phyloP scores from a whole-genome alignment of 495 filamentous ascomycete genomes.

The Delitschia confertaspora region DNA sequence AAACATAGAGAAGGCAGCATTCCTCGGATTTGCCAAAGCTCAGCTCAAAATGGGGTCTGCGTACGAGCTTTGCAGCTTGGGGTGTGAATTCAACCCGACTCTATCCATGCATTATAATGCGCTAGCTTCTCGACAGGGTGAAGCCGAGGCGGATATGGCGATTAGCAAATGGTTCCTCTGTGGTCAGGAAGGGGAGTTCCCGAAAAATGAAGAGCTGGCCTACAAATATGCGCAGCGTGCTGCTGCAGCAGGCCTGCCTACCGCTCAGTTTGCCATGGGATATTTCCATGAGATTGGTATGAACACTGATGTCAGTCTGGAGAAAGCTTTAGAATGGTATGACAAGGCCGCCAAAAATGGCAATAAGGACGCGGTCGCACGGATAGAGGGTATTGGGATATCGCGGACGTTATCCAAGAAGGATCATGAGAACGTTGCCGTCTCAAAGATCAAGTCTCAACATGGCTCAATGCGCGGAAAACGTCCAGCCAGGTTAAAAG shows the following conservation, averaged over 20 bases:
- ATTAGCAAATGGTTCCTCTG: constrained; percentile 99
- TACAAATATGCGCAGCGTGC: constrained; percentile 85
- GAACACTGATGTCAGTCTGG: constrained; percentile 67
- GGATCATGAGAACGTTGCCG: constrained; percentile 87
- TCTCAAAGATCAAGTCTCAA: constrained; percentile 83
- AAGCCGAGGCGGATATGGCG: constrained; percentile 87
- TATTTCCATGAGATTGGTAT: constrained; percentile 98
- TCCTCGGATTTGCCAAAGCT: constrained; percentile 91
- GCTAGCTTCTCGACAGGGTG: constrained; percentile 78
- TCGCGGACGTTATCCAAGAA: constrained; percentile 79
- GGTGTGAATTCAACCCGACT: constrained; percentile 89
- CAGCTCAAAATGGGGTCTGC: constrained; percentile 96
- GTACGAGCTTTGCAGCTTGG: constrained; percentile 86
- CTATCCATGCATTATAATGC: constrained; percentile 93
- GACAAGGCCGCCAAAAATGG: constrained; percentile 80
- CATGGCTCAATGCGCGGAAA: constrained; percentile 76
- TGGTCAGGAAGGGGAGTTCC: constrained; percentile 80
- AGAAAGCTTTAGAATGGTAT: constrained; percentile 84
- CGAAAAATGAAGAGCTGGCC: constrained; percentile 90
- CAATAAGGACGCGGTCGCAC: constrained; percentile 75
- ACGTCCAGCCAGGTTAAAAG: constrained; percentile 54
- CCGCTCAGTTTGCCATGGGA: constrained; percentile 92
- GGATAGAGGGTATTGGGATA: constrained; percentile 76
- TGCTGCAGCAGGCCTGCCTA: constrained; percentile 67
- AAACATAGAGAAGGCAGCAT: constrained; percentile 95